These are phyloP conservation scores for Stachybotrys chlorohalonatus DNA, from an alignment of 2,329 filamentous ascomycete species.

Conservation along the genomic window DNA sequence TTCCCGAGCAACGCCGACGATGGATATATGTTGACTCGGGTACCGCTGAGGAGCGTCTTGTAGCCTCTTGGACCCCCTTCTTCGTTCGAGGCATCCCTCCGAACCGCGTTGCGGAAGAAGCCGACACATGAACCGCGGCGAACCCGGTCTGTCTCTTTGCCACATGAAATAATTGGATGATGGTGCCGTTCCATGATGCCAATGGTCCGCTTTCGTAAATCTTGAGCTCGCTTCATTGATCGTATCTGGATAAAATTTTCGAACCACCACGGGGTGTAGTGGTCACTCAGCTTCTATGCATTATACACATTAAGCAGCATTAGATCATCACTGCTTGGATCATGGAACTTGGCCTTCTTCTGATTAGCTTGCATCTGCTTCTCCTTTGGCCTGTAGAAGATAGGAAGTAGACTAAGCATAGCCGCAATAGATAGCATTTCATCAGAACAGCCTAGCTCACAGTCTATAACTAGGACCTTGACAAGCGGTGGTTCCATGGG, in stretches of 20 bases:
- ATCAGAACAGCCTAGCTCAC: conserved; percentile 82
- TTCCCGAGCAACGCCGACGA: conserved; percentile 90
- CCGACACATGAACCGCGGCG: conserved; percentile 83
- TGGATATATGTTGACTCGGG: conserved; percentile 90
- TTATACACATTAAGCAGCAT: conserved; percentile 96
- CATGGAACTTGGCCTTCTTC: conserved; percentile 96
- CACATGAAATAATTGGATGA: conserved; percentile 74
- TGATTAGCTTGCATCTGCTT: conserved; percentile 95
- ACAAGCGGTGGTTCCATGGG: conserved; percentile 92
- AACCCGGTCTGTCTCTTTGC: conserved; percentile 77
- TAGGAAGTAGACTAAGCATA: conserved; percentile 78
- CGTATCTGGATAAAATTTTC: conserved; percentile 97
- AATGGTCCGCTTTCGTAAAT: conserved; percentile 84
- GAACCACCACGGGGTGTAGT: conserved; percentile 83
- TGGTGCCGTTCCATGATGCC: conserved; percentile 91
- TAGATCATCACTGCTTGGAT: conserved; percentile 87
- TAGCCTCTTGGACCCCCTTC: conserved; percentile 48
- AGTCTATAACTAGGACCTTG: conserved; percentile 81
- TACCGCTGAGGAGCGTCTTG: conserved; percentile 93
- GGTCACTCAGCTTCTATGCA: conserved; percentile 82
- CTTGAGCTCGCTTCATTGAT: conserved; percentile 78
- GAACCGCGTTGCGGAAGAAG: conserved; percentile 90
- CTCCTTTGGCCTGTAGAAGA: conserved; percentile 95
- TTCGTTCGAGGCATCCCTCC: conserved; percentile 82
- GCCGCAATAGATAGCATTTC: conserved; percentile 91